phyloP scores from a whole-genome alignment of 2,329 filamentous ascomycete species.

The Botryotinia globosa region DNA sequence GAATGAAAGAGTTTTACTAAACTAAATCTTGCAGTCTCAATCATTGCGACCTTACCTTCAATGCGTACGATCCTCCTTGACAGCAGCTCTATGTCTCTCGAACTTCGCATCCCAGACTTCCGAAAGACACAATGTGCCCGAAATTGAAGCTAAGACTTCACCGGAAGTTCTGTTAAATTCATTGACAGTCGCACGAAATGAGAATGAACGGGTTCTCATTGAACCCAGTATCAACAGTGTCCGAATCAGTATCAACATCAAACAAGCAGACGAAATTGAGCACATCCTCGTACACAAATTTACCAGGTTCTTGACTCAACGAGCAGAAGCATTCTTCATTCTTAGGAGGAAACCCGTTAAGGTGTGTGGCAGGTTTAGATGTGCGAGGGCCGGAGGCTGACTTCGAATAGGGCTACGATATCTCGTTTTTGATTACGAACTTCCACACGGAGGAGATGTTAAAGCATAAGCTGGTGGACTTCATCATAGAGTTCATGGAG shows the following conservation, averaged over 20 bases:
- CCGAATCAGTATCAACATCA: conserved; percentile 96
- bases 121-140: conserved; percentile 96
- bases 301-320: conserved; percentile 90
- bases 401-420: conserved; percentile 82
- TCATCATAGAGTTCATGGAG: conserved; percentile 99
- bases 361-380: conserved; percentile 47
- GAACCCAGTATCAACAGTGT: conserved; percentile 97
- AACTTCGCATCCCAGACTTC: conserved; percentile 98
- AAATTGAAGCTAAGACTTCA: conserved; percentile 89
- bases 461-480: conserved; percentile 98
- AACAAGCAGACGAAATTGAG: conserved; percentile 99
- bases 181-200: conserved; percentile 86
- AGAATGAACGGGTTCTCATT: conserved; percentile 94
- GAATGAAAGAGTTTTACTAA: not conserved
- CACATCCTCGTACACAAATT: conserved; percentile 98
- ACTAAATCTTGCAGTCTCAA: conserved; percentile 65
- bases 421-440: conserved; percentile 97
- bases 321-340: conserved; percentile 97
- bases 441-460: conserved; percentile 98
- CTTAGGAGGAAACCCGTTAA: conserved; percentile 92
- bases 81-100: conserved; percentile 86
- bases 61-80: conserved; percentile 91
- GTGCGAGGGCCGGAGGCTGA: conserved; percentile 24
- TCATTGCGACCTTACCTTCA: conserved; percentile 94
- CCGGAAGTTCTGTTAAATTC: conserved; percentile 93